Base-by-base conservation (phyloP, 257 asterid species). In the Paraleonurus japonicus region DNA sequence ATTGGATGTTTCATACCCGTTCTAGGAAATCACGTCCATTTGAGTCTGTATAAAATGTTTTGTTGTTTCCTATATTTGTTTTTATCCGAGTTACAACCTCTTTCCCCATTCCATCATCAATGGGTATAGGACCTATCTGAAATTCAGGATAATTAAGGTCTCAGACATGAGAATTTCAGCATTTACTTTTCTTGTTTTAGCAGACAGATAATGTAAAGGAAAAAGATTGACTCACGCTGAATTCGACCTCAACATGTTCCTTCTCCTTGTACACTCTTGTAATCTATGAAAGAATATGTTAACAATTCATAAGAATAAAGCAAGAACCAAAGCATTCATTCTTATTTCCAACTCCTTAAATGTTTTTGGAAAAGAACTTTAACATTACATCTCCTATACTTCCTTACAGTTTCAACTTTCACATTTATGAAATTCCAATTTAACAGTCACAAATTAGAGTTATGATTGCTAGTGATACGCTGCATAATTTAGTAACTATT, bases 121-220 rank as follows among this genome's bases (percentile, higher is more conserved):
- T 81, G 20, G 97, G 97, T 84, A 95, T 85, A 47, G 98, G 99
- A 61, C 99, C 99, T 67, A 94, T 89, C 98, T 94, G 87, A 35
- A 73, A 67, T 72, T 61, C 65, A 69, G 37, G 69, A 73, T 39
- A 35, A 35, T 35, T 35, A 35, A 7, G 41, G 30, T 27, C 39
- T 13, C 23, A 17, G 45, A 7, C 39, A 65, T 69, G 45, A 58
- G 47, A 35, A 51, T 62, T 71, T 55, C 43, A 75, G 33, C 33
- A 43, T 57, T 0, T 45, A 28, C 17, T 26, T n/a, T 28, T 15
- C 41, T 53, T 1, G 30, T 51, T 17, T 61, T 28, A 74, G 65
- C 74, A 39, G 63, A 70, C 45, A 45, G 13, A 60, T 20, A 50
- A 15, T 63, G 69, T 6, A 70, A 57, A 69, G 4, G 39, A 13